Conservation (phyloP, 2,329 filamentous ascomycete genomes). For the Chlorencoelia australis region DNA sequence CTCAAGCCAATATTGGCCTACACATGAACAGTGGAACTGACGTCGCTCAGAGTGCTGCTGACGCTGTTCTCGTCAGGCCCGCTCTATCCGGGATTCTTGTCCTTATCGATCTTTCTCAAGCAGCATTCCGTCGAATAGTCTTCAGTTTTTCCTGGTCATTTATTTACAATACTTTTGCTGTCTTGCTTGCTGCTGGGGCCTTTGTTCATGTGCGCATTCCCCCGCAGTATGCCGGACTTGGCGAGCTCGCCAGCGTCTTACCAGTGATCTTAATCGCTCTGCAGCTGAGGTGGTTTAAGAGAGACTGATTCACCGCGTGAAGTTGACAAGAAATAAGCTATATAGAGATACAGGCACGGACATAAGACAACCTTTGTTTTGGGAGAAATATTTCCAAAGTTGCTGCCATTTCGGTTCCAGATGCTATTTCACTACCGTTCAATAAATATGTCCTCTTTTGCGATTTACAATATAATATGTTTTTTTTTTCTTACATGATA, state of each 20-base stretch:
- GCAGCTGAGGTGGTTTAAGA: constrained; percentile 11
- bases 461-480: no score
- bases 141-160: constrained; percentile 56
- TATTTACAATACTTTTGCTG: constrained; percentile 51
- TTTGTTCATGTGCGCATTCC: constrained; percentile 40
- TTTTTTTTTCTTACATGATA: no score
- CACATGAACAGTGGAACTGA: constrained; percentile 55
- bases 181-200: constrained; percentile 49
- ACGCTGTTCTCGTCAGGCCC: constrained; percentile 56
- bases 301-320: no score
- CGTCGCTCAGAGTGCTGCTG: constrained; percentile 55
- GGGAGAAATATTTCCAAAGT: no score
- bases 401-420: no score
- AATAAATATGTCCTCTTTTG: no score
- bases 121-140: constrained; percentile 33
- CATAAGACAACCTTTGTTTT: no score
- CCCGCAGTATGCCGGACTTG: constrained; percentile 50
- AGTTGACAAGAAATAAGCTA: no score
- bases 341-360: no score
- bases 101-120: constrained; percentile 33
- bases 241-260: constrained; percentile 54
- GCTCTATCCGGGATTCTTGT: constrained; percentile 44
- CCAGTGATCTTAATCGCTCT: constrained; percentile 41
- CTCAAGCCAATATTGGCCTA: constrained; percentile 60
- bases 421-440: no score